A percentile compares a stretch with the other conserved stretches of the same genome.
Evolutionary conservation across 768 basidiomycete species (phyloP).

Genomic region (Lentinus brumalis): DNA sequence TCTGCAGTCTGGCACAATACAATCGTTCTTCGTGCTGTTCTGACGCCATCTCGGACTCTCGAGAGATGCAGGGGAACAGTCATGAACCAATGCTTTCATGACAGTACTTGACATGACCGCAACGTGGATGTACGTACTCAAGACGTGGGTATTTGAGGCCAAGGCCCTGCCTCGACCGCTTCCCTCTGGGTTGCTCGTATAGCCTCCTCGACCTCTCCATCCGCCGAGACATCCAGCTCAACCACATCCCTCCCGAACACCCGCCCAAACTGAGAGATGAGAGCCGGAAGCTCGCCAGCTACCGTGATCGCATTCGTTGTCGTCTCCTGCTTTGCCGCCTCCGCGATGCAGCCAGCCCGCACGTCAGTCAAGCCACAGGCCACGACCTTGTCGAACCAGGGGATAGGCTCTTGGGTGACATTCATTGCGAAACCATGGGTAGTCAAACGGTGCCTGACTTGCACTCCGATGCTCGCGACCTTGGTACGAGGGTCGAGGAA

Average conservation of each 20-base stretch:
- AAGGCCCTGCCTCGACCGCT: conserved; percentile 18
- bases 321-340: conserved; percentile 1
- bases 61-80: too few species aligned
- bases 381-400: conserved; percentile 87
- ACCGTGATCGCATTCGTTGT: conserved; percentile 36
- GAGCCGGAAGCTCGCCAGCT: conserved; percentile 50
- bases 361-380: conserved; percentile 92
- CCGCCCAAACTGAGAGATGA: conserved; percentile 37
- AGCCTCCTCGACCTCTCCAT: conserved; percentile 27
- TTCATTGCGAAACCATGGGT: conserved; percentile 96
- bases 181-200: conserved; percentile 28
- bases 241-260: conserved; percentile 33
- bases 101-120: not conserved
- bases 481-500: conserved; percentile 83
- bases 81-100: too few species aligned
- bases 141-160: conserved; percentile 9
- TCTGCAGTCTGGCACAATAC: too few species aligned
- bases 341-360: conserved; percentile 65
- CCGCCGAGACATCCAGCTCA: conserved; percentile 23
- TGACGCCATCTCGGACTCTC: too few species aligned
- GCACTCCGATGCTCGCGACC: conserved; percentile 94
- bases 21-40: too few species aligned
- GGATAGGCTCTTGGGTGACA: conserved; percentile 73
- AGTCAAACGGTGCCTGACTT: conserved; percentile 91
- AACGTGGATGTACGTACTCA: not conserved